These are phyloP conservation scores for Prunus campanulata DNA, from an alignment of 306 rosid species.

Conservation along the genomic window DNA sequence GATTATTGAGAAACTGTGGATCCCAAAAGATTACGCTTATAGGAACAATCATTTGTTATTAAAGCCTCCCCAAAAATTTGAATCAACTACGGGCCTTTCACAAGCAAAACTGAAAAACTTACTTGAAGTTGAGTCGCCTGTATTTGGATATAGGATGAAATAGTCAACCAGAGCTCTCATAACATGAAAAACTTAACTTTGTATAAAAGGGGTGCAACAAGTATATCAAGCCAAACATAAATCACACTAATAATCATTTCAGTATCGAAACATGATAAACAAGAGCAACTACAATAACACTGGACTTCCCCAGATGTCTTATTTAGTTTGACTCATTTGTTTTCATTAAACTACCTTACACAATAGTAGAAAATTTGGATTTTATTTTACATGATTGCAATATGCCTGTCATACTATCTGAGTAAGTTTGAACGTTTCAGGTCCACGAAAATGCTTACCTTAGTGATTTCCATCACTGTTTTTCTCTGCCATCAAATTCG, in stretches of 20 bases:
- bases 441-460: slow-evolving; percentile 94
- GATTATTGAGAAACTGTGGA: too few species aligned
- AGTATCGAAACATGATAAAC: neutral
- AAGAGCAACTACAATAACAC: neutral
- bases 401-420: slow-evolving; percentile 3
- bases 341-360: neutral
- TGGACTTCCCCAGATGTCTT: neutral
- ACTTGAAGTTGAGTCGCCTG: too few species aligned
- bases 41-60: too few species aligned
- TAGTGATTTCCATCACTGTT: slow-evolving; percentile 91
- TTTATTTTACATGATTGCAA: neutral
- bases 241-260: neutral
- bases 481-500: slow-evolving; percentile 70
- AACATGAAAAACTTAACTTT: neutral
- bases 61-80: too few species aligned
- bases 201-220: neutral
- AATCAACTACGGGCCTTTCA: too few species aligned
- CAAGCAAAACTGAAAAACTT: too few species aligned
- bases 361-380: neutral
- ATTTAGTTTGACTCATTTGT: neutral
- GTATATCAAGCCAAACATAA: neutral
- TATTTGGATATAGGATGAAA: too few species aligned
- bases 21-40: too few species aligned
- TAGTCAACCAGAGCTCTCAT: too few species aligned
- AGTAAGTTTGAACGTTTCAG: slow-evolving; percentile 49